Base-by-base conservation (phyloP, 768 basidiomycete genomes). In the Clathrus columnatus region DNA sequence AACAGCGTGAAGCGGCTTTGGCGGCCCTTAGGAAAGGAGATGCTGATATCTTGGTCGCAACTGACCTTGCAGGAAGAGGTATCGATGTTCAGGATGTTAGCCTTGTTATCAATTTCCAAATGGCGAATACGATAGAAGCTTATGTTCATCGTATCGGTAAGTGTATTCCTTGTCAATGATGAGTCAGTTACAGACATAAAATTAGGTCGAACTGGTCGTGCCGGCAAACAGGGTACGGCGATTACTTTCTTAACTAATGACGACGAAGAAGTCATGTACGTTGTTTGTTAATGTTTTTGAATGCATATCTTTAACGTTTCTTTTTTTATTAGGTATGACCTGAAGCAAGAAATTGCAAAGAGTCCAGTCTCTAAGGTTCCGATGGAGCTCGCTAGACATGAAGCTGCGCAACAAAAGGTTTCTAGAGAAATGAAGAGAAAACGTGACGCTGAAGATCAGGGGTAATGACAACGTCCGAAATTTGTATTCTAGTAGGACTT, bases 71-170 rank as follows among this genome's bases (percentile, higher is more conserved):
- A 42, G 96, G 96, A 45, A 89, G 96, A 64, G 96, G 96, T 78
- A 98, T 98, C 69, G 96, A 99, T 70, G 95, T 99, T 11, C 90
- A 91, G 58, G 93, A 98, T 67, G 96, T 98, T 58, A 87, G 84
- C 58, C 75, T 96, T 50, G 95, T 98, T 59, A 84, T 98, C 76
- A 98, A 98, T 70, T 99, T 84, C 78, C 91, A 96, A 72, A 98
- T 98, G 95, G 82, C 93, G 5, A 82, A 80, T 62, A 91, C 87
- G 20, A 98, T 99, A 70, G 96, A 99, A 70, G 91, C 87, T 41
- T 97, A 96, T 65, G 91, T 98, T 46, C 95, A 98, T 71, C 87
- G 95, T 68, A 97, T 99, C 64, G 96, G 95, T 90, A 65, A 52
- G 83, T 67, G 56, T 11, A 54, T 51, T 47, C 56, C 42, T 57